phyloP scores from a whole-genome alignment of 2,329 filamentous ascomycete genomes.

The Cordyceps farinosa region DNA sequence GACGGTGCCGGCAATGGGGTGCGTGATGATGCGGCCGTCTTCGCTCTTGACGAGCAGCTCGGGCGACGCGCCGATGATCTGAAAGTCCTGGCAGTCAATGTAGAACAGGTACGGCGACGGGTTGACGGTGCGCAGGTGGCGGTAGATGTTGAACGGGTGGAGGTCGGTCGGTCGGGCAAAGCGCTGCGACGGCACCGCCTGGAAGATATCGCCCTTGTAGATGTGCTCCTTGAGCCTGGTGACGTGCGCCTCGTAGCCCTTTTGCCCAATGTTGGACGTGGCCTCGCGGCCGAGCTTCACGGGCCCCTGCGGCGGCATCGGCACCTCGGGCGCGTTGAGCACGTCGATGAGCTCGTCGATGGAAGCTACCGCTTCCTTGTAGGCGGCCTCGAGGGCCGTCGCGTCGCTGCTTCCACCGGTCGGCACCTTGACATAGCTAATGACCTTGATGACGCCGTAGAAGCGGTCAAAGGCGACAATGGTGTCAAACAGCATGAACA shows the following conservation, averaged over 20 bases:
- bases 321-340: conserved; percentile 70
- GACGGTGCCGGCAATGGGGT: conserved; percentile 95
- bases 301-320: conserved; percentile 71
- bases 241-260: conserved; percentile 90
- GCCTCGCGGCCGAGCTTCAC: conserved; percentile 74
- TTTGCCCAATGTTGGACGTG: conserved; percentile 84
- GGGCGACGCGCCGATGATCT: conserved; percentile 91
- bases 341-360: conserved; percentile 67
- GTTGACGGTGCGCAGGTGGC: conserved; percentile 93
- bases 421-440: conserved; percentile 70
- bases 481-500: conserved; percentile 97
- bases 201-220: conserved; percentile 88
- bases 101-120: conserved; percentile 97
- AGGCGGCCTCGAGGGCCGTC: conserved; percentile 45
- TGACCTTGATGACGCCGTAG: conserved; percentile 51
- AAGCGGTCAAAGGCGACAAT: conserved; percentile 89
- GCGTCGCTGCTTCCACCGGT: conserved; percentile 34
- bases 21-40: conserved; percentile 82
- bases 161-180: conserved; percentile 84
- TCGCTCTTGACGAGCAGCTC: conserved; percentile 93
- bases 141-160: conserved; percentile 97
- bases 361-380: conserved; percentile 61
- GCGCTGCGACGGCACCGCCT: conserved; percentile 91
- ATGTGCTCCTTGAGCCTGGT: conserved; percentile 86
- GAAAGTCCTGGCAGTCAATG: conserved; percentile 85